Conservation (phyloP, 495 filamentous ascomycete species). For the Tuber brumale region DNA sequence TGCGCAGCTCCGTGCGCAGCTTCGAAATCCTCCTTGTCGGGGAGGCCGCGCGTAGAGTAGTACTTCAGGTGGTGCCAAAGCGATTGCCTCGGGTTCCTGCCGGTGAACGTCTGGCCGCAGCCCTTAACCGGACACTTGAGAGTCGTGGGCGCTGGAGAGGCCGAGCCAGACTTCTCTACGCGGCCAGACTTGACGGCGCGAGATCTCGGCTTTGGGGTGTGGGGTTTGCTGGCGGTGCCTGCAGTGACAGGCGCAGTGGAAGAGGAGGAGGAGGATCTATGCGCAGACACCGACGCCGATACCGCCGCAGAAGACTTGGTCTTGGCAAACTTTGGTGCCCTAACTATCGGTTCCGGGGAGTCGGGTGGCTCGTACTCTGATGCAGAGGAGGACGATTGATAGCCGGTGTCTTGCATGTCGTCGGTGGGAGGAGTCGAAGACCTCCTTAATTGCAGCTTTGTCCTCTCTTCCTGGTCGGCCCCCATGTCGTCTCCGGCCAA, state of each 20-base stretch:
- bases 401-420: slow-evolving; percentile 21
- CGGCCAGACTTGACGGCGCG: slow-evolving; percentile 32
- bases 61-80: slow-evolving; percentile 41
- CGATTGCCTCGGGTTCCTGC: slow-evolving; percentile 38
- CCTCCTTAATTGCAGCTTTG: neutral
- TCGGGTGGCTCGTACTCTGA: slow-evolving; percentile 32
- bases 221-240: neutral
- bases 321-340: neutral
- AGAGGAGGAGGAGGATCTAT: slow-evolving; percentile 16
- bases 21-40: slow-evolving; percentile 39
- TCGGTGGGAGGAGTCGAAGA: neutral
- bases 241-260: neutral
- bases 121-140: slow-evolving; percentile 40
- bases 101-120: slow-evolving; percentile 40
- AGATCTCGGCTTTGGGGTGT: slow-evolving; percentile 21
- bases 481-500: neutral
- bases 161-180: slow-evolving; percentile 32
- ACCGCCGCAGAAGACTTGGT: neutral
- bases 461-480: neutral
- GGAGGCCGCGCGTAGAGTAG: slow-evolving; percentile 40
- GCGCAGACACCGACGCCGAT: neutral
- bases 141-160: slow-evolving; percentile 24
- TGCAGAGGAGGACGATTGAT: slow-evolving; percentile 35
- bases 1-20: slow-evolving; percentile 38
- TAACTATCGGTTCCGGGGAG: slow-evolving; percentile 3